Evolutionary conservation across 768 basidiomycete species (phyloP), one percentile per base, ranked within the genome.

Genomic region (Termitomyces sp.): DNA sequence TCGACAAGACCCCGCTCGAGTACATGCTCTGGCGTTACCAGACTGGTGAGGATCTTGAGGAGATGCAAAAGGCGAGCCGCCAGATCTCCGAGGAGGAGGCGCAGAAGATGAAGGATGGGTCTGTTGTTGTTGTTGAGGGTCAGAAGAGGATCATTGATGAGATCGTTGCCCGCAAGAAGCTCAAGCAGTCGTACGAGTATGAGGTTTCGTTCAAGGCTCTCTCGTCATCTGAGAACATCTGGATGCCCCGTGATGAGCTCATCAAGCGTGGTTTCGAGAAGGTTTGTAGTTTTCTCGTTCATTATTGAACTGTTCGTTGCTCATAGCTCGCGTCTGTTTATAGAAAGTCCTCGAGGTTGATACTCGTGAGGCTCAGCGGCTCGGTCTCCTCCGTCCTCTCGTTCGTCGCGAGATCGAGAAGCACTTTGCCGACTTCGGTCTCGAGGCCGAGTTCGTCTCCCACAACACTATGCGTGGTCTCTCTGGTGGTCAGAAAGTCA

Each of bases 11-110:
- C 14, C 92, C 95, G 49, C 87, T 98, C 66, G 95, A 98, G 79
- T 98, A 98, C 83, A 94, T 98, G 92, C 79, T 98, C 63, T 98
- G 95, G 95, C 95, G 95, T 77, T 98, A 97, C 86, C 95, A 98
- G 84, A 98, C 95, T 58, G 95, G 95, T 73, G 95, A 98, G 75
- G 95, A 98, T 81, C 76, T 97, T 71, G 95, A 98, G 78, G 95
- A 97, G 80, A 83, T 98, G 85, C 77, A 76, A 76, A 98, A 97
- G 84, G 94, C 92, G 57, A 86, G 74, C 73, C 90, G 93, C 63
- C 81, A 87, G 74, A 91, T 98, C 73, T 78, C 83, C 60, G 92
- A 89, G 54, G 94, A 90, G 71, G 95, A 98, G 74, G 75, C 78
- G 60, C 74, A 91, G 79, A 96, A 94, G 86, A 98, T 98, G 95